Percentiles rank a stretch among this genome's conserved stretches.
phyloP scores from a whole-genome alignment of 2,329 filamentous ascomycete genomes.

The Thelonectria blattea region DNA sequence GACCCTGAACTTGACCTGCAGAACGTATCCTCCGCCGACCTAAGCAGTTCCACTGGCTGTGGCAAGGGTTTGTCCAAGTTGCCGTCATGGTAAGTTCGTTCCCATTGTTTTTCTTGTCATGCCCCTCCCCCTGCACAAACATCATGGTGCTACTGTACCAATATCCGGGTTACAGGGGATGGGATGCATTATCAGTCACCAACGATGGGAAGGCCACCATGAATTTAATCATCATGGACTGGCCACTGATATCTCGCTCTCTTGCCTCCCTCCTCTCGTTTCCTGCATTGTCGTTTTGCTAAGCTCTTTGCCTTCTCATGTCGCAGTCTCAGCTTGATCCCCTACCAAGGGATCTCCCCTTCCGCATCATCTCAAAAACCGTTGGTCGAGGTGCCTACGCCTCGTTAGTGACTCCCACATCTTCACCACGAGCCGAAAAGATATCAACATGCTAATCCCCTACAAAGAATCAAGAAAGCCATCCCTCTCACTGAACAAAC shows the following conservation, averaged over 20 bases:
- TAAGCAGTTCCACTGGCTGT: conserved; percentile 1
- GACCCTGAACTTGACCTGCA: conserved; percentile 12
- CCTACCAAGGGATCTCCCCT: conserved; percentile 83
- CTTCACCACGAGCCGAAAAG: conserved; percentile 2
- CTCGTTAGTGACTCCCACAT: conserved; percentile 65
- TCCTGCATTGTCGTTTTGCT: background rate
- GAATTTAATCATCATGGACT: conserved; percentile 3
- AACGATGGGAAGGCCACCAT: background rate
- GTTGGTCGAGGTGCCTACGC: conserved; percentile 97
- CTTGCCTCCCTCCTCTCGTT: conserved; percentile 7
- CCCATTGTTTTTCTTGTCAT: background rate
- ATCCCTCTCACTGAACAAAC: conserved; percentile 70
- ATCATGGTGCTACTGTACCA: background rate
- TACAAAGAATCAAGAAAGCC: conserved; percentile 85
- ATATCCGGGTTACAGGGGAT: background rate
- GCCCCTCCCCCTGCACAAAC: background rate
- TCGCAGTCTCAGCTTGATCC: conserved; percentile 87
- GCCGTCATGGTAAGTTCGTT: conserved; percentile 29
- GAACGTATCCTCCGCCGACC: background rate
- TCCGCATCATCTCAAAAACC: conserved; percentile 93
- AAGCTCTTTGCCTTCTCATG: conserved; percentile 44
- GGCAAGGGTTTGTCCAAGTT: conserved; percentile 12
- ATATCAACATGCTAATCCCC: conserved; percentile 2
- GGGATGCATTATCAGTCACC: background rate
- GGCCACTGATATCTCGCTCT: background rate